These are phyloP conservation scores for Melanomma pulvis-pyrius DNA, from an alignment of 495 filamentous ascomycete genomes.

Conservation along the genomic window DNA sequence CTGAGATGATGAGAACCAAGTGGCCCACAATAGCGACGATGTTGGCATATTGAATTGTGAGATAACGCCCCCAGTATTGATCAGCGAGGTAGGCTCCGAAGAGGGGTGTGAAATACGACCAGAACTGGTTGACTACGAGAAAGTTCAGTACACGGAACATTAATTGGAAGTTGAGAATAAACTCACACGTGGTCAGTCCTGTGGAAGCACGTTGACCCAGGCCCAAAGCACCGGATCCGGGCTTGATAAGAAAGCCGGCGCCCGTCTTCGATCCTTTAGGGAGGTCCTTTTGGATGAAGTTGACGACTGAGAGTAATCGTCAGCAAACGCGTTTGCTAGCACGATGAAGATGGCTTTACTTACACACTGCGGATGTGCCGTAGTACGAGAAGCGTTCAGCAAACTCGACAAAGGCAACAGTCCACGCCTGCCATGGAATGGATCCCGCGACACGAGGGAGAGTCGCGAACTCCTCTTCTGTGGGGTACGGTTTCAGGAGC, in stretches of 20 bases:
- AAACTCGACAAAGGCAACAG: slow-evolving; percentile 72
- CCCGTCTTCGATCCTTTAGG: slow-evolving; percentile 60
- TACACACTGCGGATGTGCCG: slow-evolving; percentile 58
- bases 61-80: slow-evolving; percentile 68
- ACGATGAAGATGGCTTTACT: neutral
- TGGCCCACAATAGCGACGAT: slow-evolving; percentile 66
- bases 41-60: slow-evolving; percentile 64
- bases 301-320: slow-evolving; percentile 48
- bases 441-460: slow-evolving; percentile 66
- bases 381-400: slow-evolving; percentile 80
- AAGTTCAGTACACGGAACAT: neutral
- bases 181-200: slow-evolving; percentile 58
- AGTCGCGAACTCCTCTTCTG: slow-evolving; percentile 60
- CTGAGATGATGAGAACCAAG: slow-evolving; percentile 64
- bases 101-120: slow-evolving; percentile 72
- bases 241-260: slow-evolving; percentile 54
- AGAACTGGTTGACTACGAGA: slow-evolving; percentile 64
- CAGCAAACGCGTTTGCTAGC: too few species aligned
- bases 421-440: slow-evolving; percentile 65
- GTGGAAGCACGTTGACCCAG: slow-evolving; percentile 71
- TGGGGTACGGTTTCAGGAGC: slow-evolving; percentile 48
- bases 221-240: slow-evolving; percentile 60
- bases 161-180: neutral
- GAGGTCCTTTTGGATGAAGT: slow-evolving; percentile 64
- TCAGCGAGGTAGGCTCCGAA: slow-evolving; percentile 73